Conservation (phyloP, 2,329 filamentous ascomycete genomes). For the Fusarium lyarnte region DNA sequence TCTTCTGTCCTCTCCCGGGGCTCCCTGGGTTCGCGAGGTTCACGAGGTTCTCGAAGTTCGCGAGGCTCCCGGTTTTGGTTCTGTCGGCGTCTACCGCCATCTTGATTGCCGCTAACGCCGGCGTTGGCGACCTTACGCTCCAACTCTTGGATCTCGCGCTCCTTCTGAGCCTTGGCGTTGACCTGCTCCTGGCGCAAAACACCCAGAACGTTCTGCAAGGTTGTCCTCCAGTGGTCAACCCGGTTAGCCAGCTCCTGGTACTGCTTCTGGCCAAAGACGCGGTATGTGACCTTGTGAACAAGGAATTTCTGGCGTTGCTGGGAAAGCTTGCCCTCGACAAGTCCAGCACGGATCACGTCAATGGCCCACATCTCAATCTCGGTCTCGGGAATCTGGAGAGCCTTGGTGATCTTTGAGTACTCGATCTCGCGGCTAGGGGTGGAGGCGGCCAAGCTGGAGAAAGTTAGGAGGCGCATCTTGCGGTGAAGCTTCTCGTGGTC, state of each 20-base stretch:
- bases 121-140: conserved; percentile 71
- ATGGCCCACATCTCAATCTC: conserved; percentile 99
- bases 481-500: conserved; percentile 81
- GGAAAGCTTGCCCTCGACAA: conserved; percentile 95
- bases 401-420: conserved; percentile 84
- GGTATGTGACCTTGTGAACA: conserved; percentile 94
- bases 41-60: conserved; percentile 24
- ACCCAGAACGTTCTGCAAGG: conserved; percentile 78
- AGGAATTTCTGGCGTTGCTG: conserved; percentile 94
- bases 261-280: conserved; percentile 97
- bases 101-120: conserved; percentile 48
- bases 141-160: conserved; percentile 77
- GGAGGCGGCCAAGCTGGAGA: conserved; percentile 87
- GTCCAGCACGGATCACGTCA: conserved; percentile 93
- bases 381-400: conserved; percentile 81
- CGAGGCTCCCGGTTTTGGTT: conserved; percentile 32
- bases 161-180: conserved; percentile 79
- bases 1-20: conserved; percentile 61
- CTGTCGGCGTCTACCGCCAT: conserved; percentile 49
- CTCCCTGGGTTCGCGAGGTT: conserved; percentile 28
- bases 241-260: conserved; percentile 94
- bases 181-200: conserved; percentile 85
- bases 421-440: conserved; percentile 87
- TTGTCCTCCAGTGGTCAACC: conserved; percentile 90
- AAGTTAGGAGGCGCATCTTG: conserved; percentile 96